phyloP scores from a whole-genome alignment of 495 filamentous ascomycete genomes.

The Lindgomyces ingoldianus region DNA sequence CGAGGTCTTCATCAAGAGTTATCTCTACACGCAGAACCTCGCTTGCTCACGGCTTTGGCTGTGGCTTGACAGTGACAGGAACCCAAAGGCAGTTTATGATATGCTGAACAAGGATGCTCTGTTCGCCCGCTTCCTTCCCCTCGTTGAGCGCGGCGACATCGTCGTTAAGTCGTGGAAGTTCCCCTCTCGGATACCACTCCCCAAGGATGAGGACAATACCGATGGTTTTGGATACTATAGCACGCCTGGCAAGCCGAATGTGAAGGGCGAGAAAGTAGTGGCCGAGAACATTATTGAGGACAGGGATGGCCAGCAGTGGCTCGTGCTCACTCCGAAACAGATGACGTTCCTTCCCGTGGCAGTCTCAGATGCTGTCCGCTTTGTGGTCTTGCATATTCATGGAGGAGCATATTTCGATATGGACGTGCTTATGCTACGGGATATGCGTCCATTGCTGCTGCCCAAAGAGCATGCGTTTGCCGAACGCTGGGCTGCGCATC shows the following conservation, averaged over 20 bases:
- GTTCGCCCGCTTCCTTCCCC: conserved; percentile 55
- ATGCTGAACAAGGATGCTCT: conserved; percentile 55
- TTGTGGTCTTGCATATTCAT: conserved; percentile 58
- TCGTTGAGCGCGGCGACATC: conserved; percentile 58
- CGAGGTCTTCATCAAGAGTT: conserved; percentile 59
- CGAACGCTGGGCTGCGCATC: conserved; percentile 59
- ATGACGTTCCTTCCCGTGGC: conserved; percentile 51
- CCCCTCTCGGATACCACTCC: conserved; percentile 55
- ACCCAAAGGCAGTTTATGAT: conserved; percentile 50
- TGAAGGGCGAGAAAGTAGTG: conserved; percentile 49
- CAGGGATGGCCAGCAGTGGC: conserved; percentile 52
- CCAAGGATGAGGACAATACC: conserved; percentile 46
- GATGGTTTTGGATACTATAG: conserved; percentile 50
- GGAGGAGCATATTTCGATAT: conserved; percentile 61
- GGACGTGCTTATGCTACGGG: conserved; percentile 59
- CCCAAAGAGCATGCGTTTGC: conserved; percentile 55
- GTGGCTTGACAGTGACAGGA: conserved; percentile 57
- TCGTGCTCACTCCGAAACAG: conserved; percentile 55
- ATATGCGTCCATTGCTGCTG: conserved; percentile 57
- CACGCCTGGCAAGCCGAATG: conserved; percentile 44
- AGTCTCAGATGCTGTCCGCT: conserved; percentile 50
- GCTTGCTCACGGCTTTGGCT: conserved; percentile 56
- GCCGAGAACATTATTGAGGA: conserved; percentile 54
- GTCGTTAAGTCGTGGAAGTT: conserved; percentile 56
- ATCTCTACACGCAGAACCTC: conserved; percentile 60